phyloP scores from a whole-genome alignment of 805 yeast species.

The Kazachstania taianensis region DNA sequence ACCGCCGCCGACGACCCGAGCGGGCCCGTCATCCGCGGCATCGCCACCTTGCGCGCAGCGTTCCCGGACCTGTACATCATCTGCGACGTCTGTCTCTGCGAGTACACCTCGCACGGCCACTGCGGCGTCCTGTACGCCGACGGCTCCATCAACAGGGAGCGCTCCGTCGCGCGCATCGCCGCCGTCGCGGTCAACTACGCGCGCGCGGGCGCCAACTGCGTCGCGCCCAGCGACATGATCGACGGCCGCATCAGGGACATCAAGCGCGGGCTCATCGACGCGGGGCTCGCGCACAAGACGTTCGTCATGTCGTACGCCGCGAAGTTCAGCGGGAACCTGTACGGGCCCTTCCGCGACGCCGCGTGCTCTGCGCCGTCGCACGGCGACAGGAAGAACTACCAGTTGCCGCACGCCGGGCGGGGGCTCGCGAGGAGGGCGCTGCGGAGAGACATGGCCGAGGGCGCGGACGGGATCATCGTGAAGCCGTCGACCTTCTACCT shows the following conservation, averaged over 20 bases:
- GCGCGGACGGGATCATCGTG: conserved; percentile 91
- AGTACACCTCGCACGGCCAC: conserved; percentile 95
- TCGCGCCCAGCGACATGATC: conserved; percentile 96
- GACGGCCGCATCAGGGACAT: conserved; percentile 90
- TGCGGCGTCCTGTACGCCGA: conserved; percentile 87
- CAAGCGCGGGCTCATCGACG: conserved; percentile 71
- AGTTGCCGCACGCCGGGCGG: conserved; percentile 83
- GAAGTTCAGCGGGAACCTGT: conserved; percentile 80
- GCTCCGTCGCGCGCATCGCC: conserved; percentile 72
- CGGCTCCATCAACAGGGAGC: conserved; percentile 69
- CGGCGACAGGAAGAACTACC: conserved; percentile 91
- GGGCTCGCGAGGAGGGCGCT: conserved; percentile 93
- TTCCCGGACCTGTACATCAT: conserved; percentile 81
- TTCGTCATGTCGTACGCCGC: conserved; percentile 92
- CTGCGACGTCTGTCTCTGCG: conserved; percentile 95
- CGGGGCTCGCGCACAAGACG: conserved; percentile 75
- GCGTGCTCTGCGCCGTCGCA: conserved; percentile 83
- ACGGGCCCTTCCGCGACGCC: conserved; percentile 97
- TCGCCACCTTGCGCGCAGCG: conserved; percentile 47
- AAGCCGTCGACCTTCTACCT: conserved; percentile 94
- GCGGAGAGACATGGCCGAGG: conserved; percentile 76
- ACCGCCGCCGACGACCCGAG: conserved; percentile 91
- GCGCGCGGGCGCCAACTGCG: conserved; percentile 87
- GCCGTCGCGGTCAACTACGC: conserved; percentile 95
- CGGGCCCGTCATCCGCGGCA: conserved; percentile 85